Evolutionary conservation across 1,139 yeast genomes (phyloP), one percentile per base, ranked within the genome.

Genomic region (Debaryomyces psychrophilus): DNA sequence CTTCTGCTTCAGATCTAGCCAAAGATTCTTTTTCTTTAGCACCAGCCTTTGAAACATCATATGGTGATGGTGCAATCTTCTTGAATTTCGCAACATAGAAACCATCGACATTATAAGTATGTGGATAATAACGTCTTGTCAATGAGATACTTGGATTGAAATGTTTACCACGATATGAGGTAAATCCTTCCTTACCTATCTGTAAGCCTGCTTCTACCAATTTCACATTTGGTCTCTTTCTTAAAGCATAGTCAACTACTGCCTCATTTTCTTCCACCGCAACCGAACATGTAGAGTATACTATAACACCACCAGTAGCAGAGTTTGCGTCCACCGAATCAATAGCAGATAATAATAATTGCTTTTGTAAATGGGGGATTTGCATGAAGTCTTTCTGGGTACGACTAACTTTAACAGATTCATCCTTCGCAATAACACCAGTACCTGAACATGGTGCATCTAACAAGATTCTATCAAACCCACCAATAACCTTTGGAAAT

Each of bases 401-500:
- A 76, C 98, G 87, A 55, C 87, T 86, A 12, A 89, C 87, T 69
- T 95, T 95, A 52, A 93, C 98, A 44, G 90, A 85, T 62, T 90
- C 96, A 72, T 95, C 99, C 73, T 95, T 95, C 51, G 97, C 95
- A 64, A 95, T 92, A 57, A 95, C 99, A 73, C 99, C 99, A 3
- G 99, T 93, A 74, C 99, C 99, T 3, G 99, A 90, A 73, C 99
- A 95, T 55, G 99, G 99, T 28, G 99, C 99, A 77, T 95, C 99
- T 58, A 95, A 77, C 51, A 95, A 73, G 41, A 95, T 85, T 69
- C 99, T 82, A 67, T 95, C 99, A 59, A 95, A 95, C 1, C 99
- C 99, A 55, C 99, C 99, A 65, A 95, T 90, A 44, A 93, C 97
- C 67, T 90, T 90, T 40, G 99, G 99, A 65, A 95, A 95, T 66